Evolutionary conservation across 179 eudicot species (phyloP), one percentile per base, ranked within the genome.

Genomic region (Vitellaria paradoxa): DNA sequence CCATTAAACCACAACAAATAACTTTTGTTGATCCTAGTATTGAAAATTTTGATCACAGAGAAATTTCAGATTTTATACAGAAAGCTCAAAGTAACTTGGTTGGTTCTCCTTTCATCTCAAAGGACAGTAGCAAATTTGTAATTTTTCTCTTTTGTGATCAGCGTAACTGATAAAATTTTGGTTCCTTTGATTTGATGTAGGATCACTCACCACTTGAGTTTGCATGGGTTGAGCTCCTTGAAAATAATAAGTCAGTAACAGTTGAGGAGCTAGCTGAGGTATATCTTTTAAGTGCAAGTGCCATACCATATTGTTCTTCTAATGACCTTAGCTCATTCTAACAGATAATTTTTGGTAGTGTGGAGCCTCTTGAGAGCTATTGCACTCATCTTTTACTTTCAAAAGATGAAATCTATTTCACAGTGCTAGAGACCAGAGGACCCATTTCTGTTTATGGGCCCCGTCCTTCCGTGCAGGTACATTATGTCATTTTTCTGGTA

Each of bases 171-270:
- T 52, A 47, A 42, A 56, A n/a, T 30, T 18, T 11, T 26, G 17
- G 60, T 14, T 45, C 17, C 14, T 72, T 18, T 65, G 14, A n/a
- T n/a, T n/a, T n/a, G n/a, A n/a, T n/a, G n/a, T n/a, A n/a, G n/a
- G n/a, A n/a, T n/a, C n/a, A n/a, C 50, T 77, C 90, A 63, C 84
- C 93, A 73, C 95, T 95, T 68, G 99, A 95, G 84, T 90, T 88
- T 90, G 99, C 97, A 62, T 95, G 99, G 97, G 76, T 86, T 80
- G 99, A 93, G 89, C 91, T 95, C 89, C 91, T 91, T 80, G 97
- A 95, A 70, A 87, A 82, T 74, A 90, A 88, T 74, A 87, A 89
- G 71, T 78, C 91, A 30, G 87, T 85, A 59, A 88, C 91, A 56
- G 93, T 81, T 42, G 87, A 85, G 71, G 89, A 91, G 83, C n/a